Conservation (phyloP, 2,329 filamentous ascomycete species). For the Phyllosticta citrichinensis region DNA sequence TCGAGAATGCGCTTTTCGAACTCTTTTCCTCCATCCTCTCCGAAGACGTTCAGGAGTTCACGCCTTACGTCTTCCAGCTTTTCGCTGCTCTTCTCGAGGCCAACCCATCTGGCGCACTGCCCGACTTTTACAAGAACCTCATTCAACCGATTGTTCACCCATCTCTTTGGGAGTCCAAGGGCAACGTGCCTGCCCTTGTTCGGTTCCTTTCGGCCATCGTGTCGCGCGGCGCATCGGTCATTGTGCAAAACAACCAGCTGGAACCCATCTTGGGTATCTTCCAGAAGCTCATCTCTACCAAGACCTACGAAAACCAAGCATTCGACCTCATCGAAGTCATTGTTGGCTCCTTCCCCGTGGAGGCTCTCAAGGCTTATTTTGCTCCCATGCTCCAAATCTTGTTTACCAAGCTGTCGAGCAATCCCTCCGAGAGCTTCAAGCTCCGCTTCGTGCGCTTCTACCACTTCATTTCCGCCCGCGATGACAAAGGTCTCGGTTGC, state of each 20-base stretch:
- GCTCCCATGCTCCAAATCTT: constrained; percentile 70
- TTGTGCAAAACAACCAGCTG: constrained; percentile 69
- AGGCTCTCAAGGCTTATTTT: constrained; percentile 68
- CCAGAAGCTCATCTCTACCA: constrained; percentile 74
- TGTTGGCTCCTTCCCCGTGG: constrained; percentile 62
- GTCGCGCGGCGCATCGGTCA: constrained; percentile 60
- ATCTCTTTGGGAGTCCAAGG: constrained; percentile 80
- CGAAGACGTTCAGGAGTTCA: constrained; percentile 84
- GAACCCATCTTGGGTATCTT: constrained; percentile 91
- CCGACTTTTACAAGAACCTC: constrained; percentile 69
- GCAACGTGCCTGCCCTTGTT: constrained; percentile 85
- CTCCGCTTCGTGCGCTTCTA: constrained; percentile 88
- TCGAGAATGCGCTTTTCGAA: constrained; percentile 72
- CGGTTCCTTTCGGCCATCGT: constrained; percentile 78
- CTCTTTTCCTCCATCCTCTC: constrained; percentile 73
- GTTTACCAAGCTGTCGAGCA: constrained; percentile 56
- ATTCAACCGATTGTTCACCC: constrained; percentile 70
- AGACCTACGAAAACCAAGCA: constrained; percentile 73
- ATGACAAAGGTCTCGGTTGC: constrained; percentile 73
- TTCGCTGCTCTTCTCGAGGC: constrained; percentile 84
- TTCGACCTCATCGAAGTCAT: constrained; percentile 86
- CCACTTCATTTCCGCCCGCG: constrained; percentile 73
- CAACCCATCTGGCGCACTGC: constrained; percentile 68
- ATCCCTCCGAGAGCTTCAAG: constrained; percentile 73
- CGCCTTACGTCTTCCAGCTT: constrained; percentile 92